Conservation (phyloP, 495 filamentous ascomycete species). For the Thermochaetoides thermophila region DNA sequence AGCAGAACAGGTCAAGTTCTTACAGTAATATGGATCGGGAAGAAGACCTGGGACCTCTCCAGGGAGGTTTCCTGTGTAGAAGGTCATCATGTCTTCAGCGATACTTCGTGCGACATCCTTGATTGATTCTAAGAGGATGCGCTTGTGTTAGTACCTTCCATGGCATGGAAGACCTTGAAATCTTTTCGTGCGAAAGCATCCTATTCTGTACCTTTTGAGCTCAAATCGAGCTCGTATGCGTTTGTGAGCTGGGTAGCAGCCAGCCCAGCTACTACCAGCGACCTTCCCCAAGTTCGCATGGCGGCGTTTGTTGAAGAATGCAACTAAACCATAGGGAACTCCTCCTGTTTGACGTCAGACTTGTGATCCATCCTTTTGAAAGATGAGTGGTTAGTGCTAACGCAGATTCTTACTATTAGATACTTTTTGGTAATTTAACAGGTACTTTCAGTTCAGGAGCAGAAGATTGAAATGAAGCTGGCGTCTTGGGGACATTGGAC, state of each 20-base stretch:
- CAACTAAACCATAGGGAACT: background rate
- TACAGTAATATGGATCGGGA: constrained; percentile 31
- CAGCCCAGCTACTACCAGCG: constrained; percentile 5
- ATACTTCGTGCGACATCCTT: constrained; percentile 43
- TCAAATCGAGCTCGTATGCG: constrained; percentile 18
- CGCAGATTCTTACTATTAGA: too few relatives aligned
- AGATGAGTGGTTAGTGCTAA: too few relatives aligned
- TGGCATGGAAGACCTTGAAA: too few relatives aligned
- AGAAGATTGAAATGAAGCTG: too few relatives aligned
- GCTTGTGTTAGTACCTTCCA: too few relatives aligned
- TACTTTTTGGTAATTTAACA: too few relatives aligned
- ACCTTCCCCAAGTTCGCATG: constrained; percentile 1
- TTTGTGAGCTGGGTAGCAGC: constrained; percentile 2
- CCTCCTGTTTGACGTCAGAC: background rate
- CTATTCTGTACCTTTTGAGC: constrained; percentile 21
- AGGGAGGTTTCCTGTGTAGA: constrained; percentile 50
- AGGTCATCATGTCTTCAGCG: constrained; percentile 51
- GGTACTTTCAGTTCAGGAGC: too few relatives aligned
- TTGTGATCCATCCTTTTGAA: too few relatives aligned
- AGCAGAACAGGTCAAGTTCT: too few relatives aligned
- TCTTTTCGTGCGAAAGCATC: too few relatives aligned
- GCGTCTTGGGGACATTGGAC: too few relatives aligned
- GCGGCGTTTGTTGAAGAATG: background rate
- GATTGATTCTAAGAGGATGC: constrained; percentile 61
- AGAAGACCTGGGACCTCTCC: constrained; percentile 34